Percentiles rank a stretch among this genome's conserved stretches.
Conservation (phyloP, 306 rosid species). For the Chamaecrista fasciculata region DNA sequence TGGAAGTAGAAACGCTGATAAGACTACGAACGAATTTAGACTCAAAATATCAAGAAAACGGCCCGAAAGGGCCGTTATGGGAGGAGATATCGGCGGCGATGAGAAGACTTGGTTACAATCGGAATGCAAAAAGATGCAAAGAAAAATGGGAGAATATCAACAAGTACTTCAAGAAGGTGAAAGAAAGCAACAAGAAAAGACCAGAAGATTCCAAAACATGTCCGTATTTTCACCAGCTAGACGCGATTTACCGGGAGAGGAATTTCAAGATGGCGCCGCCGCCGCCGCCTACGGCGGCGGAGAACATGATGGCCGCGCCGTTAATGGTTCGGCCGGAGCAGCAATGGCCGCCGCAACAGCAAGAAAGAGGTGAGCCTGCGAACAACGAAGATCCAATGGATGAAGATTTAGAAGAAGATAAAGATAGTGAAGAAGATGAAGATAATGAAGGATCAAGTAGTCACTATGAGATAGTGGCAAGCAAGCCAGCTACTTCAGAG, state of each 20-base stretch:
- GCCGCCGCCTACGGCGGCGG: slow-evolving; percentile 32
- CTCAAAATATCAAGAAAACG: slow-evolving; percentile 68
- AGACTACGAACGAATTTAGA: slow-evolving; percentile 59
- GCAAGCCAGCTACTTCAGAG: slow-evolving; percentile 43
- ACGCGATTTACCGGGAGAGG: slow-evolving; percentile 64
- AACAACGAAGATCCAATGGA: slow-evolving; percentile 38
- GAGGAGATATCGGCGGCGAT: slow-evolving; percentile 77
- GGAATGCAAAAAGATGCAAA: slow-evolving; percentile 82
- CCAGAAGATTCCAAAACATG: slow-evolving; percentile 92
- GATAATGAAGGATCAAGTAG: slow-evolving; percentile 53
- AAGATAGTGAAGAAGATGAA: slow-evolving; percentile 25
- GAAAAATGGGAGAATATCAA: slow-evolving; percentile 99
- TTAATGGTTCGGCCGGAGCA: slow-evolving; percentile 92
- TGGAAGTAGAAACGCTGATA: slow-evolving; percentile 71
- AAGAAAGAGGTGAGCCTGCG: too few relatives aligned
- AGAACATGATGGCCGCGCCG: slow-evolving; percentile 49
- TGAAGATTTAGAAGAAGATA: slow-evolving; percentile 39
- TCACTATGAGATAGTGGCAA: slow-evolving; percentile 65
- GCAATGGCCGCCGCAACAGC: slow-evolving; percentile 79
- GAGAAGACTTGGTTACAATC: slow-evolving; percentile 67
- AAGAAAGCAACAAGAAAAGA: slow-evolving; percentile 82
- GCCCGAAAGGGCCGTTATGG: slow-evolving; percentile 90
- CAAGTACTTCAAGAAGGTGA: slow-evolving; percentile 96
- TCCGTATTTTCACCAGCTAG: slow-evolving; percentile 75
- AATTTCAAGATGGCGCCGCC: slow-evolving; percentile 31